Evolutionary conservation across 148 eudicot genomes (phyloP).

Genomic region (Rhododendron griersonianum): DNA sequence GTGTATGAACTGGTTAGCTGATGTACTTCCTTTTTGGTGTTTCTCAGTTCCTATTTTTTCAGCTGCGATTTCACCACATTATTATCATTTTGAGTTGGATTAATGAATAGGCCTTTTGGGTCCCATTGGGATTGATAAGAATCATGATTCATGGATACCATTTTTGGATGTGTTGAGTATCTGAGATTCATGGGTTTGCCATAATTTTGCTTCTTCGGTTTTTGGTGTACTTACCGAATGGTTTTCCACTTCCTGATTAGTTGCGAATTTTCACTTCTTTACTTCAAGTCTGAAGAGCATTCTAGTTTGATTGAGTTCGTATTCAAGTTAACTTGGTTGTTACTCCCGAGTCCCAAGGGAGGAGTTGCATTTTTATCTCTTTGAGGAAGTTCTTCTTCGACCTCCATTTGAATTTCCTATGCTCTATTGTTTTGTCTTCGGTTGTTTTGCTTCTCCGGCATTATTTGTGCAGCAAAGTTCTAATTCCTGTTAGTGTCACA

Average conservation of each 20-base stretch:
- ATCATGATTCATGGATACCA: neutral
- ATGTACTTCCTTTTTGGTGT: neutral
- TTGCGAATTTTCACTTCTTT: neutral
- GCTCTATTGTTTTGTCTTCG: constrained; percentile 5
- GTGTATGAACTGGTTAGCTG: neutral
- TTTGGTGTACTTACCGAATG: neutral
- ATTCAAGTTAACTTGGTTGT: constrained; percentile 1
- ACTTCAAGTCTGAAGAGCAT: neutral
- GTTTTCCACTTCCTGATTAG: neutral
- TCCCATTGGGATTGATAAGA: neutral
- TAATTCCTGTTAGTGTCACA: constrained; percentile 34
- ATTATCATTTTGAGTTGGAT: neutral
- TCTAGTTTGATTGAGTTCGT: neutral
- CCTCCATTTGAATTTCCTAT: neutral
- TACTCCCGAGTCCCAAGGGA: no score
- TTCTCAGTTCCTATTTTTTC: neutral
- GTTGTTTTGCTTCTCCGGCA: constrained; percentile 12
- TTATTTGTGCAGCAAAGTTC: constrained; percentile 17
- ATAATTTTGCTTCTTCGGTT: neutral
- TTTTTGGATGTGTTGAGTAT: neutral
- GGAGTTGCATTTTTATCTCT: neutral
- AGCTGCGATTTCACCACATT: neutral
- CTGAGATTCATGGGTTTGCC: neutral
- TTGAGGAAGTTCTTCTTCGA: constrained; percentile 6
- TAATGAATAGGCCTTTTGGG: neutral